These are phyloP conservation scores for Aspergillus ruber DNA, from an alignment of 2,329 filamentous ascomycete species.

Conservation along the genomic window DNA sequence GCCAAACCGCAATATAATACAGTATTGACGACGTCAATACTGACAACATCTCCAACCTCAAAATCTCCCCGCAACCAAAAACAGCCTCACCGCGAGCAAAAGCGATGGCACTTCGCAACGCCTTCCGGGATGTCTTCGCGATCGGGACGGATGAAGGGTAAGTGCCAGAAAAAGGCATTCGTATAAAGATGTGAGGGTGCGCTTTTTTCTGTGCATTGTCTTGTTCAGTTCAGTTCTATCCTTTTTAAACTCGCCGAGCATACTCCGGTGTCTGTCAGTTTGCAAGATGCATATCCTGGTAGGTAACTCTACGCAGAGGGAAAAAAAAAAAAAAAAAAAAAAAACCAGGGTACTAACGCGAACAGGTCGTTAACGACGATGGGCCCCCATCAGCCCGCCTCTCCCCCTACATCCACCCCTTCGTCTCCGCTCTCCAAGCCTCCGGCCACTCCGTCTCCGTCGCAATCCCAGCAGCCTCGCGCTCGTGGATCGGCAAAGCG, in stretches of 20 bases:
- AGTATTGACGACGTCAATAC: background rate
- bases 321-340: constrained; percentile 1
- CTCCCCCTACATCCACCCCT: constrained; percentile 67
- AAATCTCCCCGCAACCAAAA: background rate
- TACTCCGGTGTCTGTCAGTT: background rate
- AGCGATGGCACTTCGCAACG: background rate
- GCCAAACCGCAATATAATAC: background rate
- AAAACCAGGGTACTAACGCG: background rate
- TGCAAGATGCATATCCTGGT: constrained; percentile 42
- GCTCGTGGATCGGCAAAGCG: constrained; percentile 94
- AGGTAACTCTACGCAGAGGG: constrained; percentile 14
- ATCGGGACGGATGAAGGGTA: background rate
- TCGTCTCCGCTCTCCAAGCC: constrained; percentile 60
- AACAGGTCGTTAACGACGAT: constrained; percentile 59
- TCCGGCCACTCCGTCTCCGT: constrained; percentile 79
- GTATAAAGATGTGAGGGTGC: background rate
- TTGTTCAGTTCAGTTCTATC: background rate
- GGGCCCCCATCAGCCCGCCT: constrained; percentile 65
- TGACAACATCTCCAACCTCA: constrained; percentile 1
- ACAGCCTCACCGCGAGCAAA: background rate
- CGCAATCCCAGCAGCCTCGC: constrained; percentile 76
- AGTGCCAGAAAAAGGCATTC: background rate
- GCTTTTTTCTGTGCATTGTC: background rate
- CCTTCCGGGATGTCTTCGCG: background rate
- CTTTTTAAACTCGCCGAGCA: background rate